Base-by-base conservation (phyloP, 2,329 filamentous ascomycete genomes). In the Diplodia sapinea region DNA sequence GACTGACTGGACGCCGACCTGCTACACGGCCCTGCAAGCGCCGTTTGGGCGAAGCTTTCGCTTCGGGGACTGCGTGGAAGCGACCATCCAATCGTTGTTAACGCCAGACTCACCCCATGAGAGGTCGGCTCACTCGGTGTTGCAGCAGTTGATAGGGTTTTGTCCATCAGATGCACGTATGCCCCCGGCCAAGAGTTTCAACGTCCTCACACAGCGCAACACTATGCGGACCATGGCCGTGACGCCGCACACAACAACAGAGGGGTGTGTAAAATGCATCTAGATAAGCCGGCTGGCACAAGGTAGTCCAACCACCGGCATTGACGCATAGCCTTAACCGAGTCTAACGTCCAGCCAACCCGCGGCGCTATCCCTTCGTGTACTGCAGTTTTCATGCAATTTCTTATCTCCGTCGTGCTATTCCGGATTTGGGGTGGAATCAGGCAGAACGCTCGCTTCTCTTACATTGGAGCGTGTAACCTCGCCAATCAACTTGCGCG, bases 11-110 rank as follows among this genome's bases (percentile, higher is more conserved):
- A 33, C 26, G 57, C 31, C 23, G 23, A 47, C 38, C 31, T 31
- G 40, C 57, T 62, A 50, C 31, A 33, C 23, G 26, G 26, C 57
- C 57, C 57, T 50, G 57, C 57, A 50, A n/a, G 31, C 57, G 23
- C 23, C 8, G 23, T 43, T 43, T 26, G 23, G 11, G 55, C 55
- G 31, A 59, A 43, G 55, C 40, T 38, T 29, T n/a, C 29, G 20
- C 47, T 61, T 49, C 15, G 17, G 56, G 7, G 12, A 12, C 5
- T 61, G 40, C 29, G 47, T 33, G 36, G 17, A 61, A 13, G 9
- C 40, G 26, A 12, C 15, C 23, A 17, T 8, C 36, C 56, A 59
- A 47, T 20, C 38, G 52, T 11, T 23, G 38, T 11, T 12, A 33
- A 17, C 15, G 54, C 54, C 17, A 33, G 6, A 5, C 31, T 20